Base-by-base conservation (phyloP, 2,329 filamentous ascomycete species). In the Thelonectria rubi region DNA sequence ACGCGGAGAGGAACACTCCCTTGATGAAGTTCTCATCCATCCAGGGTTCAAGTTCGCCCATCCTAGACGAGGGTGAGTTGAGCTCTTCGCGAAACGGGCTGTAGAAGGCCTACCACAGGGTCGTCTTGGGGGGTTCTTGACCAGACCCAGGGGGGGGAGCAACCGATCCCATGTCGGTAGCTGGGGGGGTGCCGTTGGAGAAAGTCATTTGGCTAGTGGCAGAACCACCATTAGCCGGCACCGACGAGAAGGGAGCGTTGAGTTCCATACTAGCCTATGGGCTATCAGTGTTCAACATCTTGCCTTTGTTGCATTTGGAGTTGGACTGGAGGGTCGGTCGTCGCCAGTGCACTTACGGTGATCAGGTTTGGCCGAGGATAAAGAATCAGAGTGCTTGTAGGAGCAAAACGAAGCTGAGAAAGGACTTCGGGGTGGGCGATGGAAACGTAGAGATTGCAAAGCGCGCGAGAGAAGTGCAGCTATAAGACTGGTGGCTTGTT, bases 1-100 rank as follows among this genome's bases (percentile, higher is more conserved):
- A 91, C 72, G 94, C 89, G 74, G 93, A 97, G 66, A 83, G 75
- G 86, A 93, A 98, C 47, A 98, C 88, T 71, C 91, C 95, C 80
- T 96, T 94, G 75, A 99, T 92, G 78, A 98, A 99, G 80, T 94
- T 96, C 83, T 99, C 95, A 73, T 99, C 95, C 81, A 99, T 98
- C 95, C 95, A 99, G 26, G 93, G 92, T 80, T 98, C 94, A 66
- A 99, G 90, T 78, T 99, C 95, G 70, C 95, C 95, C 95, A 99
- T 99, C 94, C 94, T 97, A 65, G 20, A 40, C 24, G 1, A 8
- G 5, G 2, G 34, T 75, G 10, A 75, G 65, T n/a, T 6, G 15
- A 11, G 17, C 14, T 51, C 11, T 5, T 4, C 14, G 2, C 5
- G 8, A 9, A 54, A 5, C 7, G 1, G 15, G 2, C 7, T 6